Base-by-base conservation (phyloP, 2,329 filamentous ascomycete species). In the Claviceps monticola region DNA sequence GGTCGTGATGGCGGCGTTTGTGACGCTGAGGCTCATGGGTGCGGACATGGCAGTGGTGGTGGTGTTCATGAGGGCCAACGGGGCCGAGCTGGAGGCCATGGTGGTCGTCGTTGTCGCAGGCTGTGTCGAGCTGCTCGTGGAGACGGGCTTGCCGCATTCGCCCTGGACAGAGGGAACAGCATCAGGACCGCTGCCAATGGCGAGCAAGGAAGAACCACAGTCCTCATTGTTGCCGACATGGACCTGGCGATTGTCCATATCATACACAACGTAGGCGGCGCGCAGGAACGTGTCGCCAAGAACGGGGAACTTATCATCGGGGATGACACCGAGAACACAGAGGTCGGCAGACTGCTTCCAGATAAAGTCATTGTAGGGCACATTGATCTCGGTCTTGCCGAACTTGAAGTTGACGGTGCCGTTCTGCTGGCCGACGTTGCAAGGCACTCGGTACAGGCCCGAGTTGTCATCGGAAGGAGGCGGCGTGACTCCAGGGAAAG, bases 361-460 rank as follows among this genome's bases (percentile, higher is more conserved):
- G 52, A 76, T 66, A 41, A 78, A 72, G 57, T 78, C 73, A 19
- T 60, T 63, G 50, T 74, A 64, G 8, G 68, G 59, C 9, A 78
- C 73, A 38, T 67, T 67, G 59, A 78, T 71, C 21, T 60, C 59
- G 26, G 62, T 62, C 34, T 69, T 67, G 45, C 70, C 73, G 56
- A 78, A 77, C 44, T 66, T 67, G 56, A 74, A 78, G 58, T 74
- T 68, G 51, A 78, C 57, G 0, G 63, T 68, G 43, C 71, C 72
- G 41, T 66, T 58, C 26, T 66, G 60, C 43, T 66, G 56, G 41
- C 51, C 57, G 6, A 62, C 53, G 5, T 51, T 52, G 56, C 74
- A 75, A 19, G 74, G 71, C 14, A 82, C 71, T 19, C 76, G 64
- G 48, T 76, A 72, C 45, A 72, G 70, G 8, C 69, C 71, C 3